Evolutionary conservation across 257 asterid species (phyloP).

Genomic region (Fraxinus anomala): DNA sequence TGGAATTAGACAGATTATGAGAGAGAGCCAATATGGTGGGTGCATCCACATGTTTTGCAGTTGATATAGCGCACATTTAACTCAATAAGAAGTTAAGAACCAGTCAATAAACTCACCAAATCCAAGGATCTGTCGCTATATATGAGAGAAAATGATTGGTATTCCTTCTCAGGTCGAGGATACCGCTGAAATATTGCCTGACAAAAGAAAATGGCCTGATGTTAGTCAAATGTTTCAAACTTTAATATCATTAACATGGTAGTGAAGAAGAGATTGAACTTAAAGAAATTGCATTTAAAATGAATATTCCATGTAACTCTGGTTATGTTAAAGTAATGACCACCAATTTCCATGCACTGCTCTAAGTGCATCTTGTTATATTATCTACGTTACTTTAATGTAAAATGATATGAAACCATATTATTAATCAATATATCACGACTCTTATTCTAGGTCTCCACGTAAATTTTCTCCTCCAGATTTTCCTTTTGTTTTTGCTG

Average conservation of each 20-base stretch:
- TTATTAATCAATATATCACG: too few species aligned
- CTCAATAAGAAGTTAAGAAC: conserved; percentile 14
- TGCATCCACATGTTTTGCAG: conserved; percentile 3
- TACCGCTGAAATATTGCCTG: conserved; percentile 87
- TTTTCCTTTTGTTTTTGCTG: not conserved
- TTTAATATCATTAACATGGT: not conserved
- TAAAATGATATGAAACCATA: not conserved
- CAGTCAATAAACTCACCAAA: conserved; percentile 61
- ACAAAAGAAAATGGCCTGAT: conserved; percentile 12
- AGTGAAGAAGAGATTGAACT: not conserved
- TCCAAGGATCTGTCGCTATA: conserved; percentile 79
- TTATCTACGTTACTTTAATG: not conserved
- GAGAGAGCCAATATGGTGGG: conserved; percentile 11
- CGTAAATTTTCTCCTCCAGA: not conserved
- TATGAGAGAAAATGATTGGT: conserved; percentile 90
- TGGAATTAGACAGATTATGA: conserved; percentile 16
- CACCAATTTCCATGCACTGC: not conserved
- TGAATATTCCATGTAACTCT: conserved; percentile 5
- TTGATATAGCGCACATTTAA: conserved; percentile 8
- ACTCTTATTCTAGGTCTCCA: not conserved
- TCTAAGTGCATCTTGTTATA: conserved; percentile 3
- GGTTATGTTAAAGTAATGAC: not conserved
- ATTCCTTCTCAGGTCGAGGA: conserved; percentile 97
- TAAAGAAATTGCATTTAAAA: not conserved
- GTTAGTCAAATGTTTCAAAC: conserved; percentile 30